These are phyloP conservation scores for Oryza punctata DNA, from an alignment of 176 grass and related monocot species.

Conservation along the genomic window DNA sequence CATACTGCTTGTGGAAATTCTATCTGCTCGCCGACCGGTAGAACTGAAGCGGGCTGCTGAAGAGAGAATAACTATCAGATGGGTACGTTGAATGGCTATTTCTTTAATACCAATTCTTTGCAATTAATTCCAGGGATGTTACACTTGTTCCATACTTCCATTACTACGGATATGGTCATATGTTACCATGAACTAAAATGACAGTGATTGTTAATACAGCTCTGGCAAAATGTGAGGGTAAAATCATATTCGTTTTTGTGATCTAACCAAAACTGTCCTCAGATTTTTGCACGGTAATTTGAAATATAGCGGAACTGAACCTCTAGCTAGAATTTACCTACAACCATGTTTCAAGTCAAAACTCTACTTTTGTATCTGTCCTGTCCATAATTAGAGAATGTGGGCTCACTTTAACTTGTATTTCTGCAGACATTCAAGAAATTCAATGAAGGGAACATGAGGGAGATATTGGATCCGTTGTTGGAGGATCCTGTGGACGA, in stretches of 20 bases:
- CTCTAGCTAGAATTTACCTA: neutral
- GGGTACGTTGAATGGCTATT: slow-evolving; percentile 58
- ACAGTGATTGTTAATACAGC: neutral
- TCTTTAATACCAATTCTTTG: neutral
- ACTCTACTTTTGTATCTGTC: neutral
- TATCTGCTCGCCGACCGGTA: slow-evolving; percentile 82
- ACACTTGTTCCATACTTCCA: neutral
- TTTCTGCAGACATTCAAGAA: slow-evolving; percentile 83
- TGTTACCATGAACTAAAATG: neutral
- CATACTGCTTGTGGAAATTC: slow-evolving; percentile 91
- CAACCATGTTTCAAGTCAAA: neutral
- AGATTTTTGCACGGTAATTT: neutral
- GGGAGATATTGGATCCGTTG: slow-evolving; percentile 81
- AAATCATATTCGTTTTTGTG: neutral
- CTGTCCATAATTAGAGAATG: neutral
- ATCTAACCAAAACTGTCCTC: neutral
- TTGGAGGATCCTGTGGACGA: slow-evolving; percentile 72
- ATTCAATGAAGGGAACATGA: slow-evolving; percentile 69
- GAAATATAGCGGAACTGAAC: neutral
- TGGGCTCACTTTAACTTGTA: neutral
- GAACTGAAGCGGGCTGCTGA: slow-evolving; percentile 73
- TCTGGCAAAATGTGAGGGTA: neutral
- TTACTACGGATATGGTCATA: neutral
- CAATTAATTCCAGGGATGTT: neutral
- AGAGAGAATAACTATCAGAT: slow-evolving; percentile 96